Evolutionary conservation across 2,329 filamentous ascomycete genomes (phyloP).

Genomic region (Phyllosticta ampelicida): DNA sequence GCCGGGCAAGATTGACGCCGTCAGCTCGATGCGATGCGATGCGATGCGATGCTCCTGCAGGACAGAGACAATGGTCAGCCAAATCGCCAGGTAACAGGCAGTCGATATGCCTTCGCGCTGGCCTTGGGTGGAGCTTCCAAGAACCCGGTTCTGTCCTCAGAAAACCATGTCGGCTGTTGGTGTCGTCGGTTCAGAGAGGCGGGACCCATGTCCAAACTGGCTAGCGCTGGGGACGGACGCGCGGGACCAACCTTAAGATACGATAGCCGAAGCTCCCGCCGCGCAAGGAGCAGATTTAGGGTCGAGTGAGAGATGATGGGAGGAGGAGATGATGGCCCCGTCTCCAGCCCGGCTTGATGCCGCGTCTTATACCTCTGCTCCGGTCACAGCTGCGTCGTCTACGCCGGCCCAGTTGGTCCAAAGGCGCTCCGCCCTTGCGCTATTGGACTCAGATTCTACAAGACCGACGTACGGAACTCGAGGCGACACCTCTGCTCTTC

Average conservation of each 20-base stretch:
- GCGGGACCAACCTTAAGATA: conserved; percentile 10
- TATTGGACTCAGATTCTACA: conserved; percentile 11
- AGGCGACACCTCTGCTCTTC: conserved; percentile 10
- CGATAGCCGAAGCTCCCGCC: conserved; percentile 7
- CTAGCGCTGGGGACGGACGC: conserved; percentile 7
- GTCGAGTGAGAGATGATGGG: conserved; percentile 2
- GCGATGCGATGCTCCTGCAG: neutral
- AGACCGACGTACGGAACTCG: conserved; percentile 7
- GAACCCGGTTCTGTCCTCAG: neutral
- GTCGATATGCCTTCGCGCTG: too few species aligned
- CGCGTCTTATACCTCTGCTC: neutral
- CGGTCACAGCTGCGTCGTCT: neutral
- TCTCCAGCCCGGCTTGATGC: neutral
- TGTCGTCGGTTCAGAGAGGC: neutral
- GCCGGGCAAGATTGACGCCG: neutral
- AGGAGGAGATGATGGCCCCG: neutral
- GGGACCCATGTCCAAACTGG: neutral
- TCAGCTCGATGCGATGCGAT: conserved; percentile 7
- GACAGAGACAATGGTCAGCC: neutral
- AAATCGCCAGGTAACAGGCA: too few species aligned
- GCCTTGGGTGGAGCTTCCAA: neutral
- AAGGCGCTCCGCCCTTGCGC: conserved; percentile 10
- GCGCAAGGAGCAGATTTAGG: neutral
- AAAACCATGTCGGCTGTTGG: neutral
- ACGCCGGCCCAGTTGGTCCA: conserved; percentile 1